Percentiles rank a stretch among this genome's conserved stretches.
These are phyloP conservation scores for Dioscorea zingiberensis DNA, from an alignment of 106 monocot species.

Conservation along the genomic window DNA sequence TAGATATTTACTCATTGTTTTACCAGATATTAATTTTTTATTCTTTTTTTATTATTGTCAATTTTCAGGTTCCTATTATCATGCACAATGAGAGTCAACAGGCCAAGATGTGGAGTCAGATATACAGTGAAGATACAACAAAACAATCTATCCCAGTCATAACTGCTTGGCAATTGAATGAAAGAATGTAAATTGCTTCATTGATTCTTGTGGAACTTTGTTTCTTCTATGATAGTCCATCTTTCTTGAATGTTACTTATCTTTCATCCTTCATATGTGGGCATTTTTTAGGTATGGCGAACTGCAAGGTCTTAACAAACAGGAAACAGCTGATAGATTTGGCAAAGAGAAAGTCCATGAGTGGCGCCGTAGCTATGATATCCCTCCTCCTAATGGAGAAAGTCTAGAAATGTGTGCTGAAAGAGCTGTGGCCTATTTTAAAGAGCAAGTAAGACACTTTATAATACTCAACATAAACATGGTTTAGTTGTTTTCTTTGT, in stretches of 20 bases:
- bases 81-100: conserved; percentile 71
- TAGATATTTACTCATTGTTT: not conserved
- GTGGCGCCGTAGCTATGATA: conserved; percentile 97
- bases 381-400: conserved; percentile 97
- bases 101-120: conserved; percentile 60
- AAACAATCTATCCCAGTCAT: conserved; percentile 89
- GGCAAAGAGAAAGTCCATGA: conserved; percentile 88
- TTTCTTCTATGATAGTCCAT: not conserved
- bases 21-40: not conserved
- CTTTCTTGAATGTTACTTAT: not conserved
- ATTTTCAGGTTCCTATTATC: conserved; percentile 77
- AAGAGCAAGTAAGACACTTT: conserved; percentile 50
- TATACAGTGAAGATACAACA: conserved; percentile 74
- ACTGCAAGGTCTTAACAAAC: conserved; percentile 95
- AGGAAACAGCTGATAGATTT: conserved; percentile 89
- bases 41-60: not conserved
- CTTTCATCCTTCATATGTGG: not conserved
- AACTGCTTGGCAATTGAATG: conserved; percentile 95
- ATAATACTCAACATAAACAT: not conserved
- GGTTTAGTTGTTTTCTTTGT: too few species aligned
- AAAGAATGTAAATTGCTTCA: conserved; percentile 69
- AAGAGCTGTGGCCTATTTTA: conserved; percentile 96
- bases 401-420: conserved; percentile 94
- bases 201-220: too few species aligned
- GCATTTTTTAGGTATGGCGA: conserved; percentile 76